Evolutionary conservation across 75 land plant genomes (phyloP), one percentile per base, ranked within the genome.

Genomic region (Cunninghamia lanceolata): DNA sequence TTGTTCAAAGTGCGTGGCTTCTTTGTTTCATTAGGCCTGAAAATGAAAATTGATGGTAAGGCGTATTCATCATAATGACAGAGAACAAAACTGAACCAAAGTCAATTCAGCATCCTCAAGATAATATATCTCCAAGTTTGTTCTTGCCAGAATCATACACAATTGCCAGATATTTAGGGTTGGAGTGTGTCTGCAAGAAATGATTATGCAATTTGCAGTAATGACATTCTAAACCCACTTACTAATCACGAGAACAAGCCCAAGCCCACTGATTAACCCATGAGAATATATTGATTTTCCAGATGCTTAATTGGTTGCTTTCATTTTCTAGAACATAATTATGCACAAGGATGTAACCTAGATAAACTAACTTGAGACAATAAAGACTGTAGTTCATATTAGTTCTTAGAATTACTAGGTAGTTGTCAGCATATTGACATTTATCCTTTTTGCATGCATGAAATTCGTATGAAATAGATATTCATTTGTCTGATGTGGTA

Each of bases 11-110:
- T 82, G 38, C 92, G 93, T 46, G 94, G 91, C 86, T 88, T 97
- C 85, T 92, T 96, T 35, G 88, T 89, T 79, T 96, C 97, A 87
- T 95, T 98, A 75, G 99, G 95, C 47, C 99, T 97, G 90, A 25
- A 91, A 45, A n/a, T n/a, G n/a, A 59, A 54, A 75, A 8, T 40
- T 28, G 10, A 40, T 34, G 21, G 46, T 77, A 11, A 28, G 82
- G 40, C 46, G 19, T 11, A 66, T 38, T 19, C 1, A 34, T 50
- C 82, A 78, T 25, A 8, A 80, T 77, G 16, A 17, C 10, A 40
- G 30, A 70, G 43, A 59, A 79, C 17, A 47, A 73, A 28, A 87
- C 50, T 17, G 30, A 70, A 70, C 30, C 74, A 56, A 54, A 63
- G 68, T 36, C 85, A 87, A 50, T 34, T 30, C 42, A 73, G 42